A percentile compares a stretch with the other conserved stretches of the same genome.
Evolutionary conservation across 1,139 yeast species (phyloP).

Genomic region (Blastobotrys proliferans): DNA sequence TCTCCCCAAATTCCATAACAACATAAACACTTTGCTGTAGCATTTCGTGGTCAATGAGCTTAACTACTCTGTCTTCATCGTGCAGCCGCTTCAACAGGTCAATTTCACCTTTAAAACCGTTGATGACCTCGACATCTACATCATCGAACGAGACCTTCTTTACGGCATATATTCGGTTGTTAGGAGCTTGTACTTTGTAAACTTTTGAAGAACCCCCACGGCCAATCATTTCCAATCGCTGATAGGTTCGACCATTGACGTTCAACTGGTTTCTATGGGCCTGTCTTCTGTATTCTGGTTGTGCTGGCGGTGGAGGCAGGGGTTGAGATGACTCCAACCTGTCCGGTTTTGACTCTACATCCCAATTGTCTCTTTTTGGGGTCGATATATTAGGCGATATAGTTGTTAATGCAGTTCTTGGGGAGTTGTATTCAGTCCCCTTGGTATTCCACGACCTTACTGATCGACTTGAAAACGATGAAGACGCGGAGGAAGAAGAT

Average conservation of each 20-base stretch:
- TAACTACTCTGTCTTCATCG: conserved; percentile 69
- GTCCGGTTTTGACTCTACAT: conserved; percentile 17
- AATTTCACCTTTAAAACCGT: conserved; percentile 87
- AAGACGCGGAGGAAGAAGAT: conserved; percentile 5
- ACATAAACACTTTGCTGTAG: conserved; percentile 60
- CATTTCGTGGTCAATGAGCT: conserved; percentile 68
- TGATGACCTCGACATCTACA: conserved; percentile 67
- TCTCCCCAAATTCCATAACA: conserved; percentile 95
- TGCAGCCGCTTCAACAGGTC: conserved; percentile 61
- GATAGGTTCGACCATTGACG: conserved; percentile 64
- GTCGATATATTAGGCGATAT: conserved; percentile 10
- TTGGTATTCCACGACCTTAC: no score
- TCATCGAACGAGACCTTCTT: conserved; percentile 72
- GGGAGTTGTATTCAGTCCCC: no score
- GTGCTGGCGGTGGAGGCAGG: no score
- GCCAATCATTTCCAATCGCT: conserved; percentile 74
- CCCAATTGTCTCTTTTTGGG: conserved; percentile 1
- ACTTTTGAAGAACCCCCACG: conserved; percentile 94
- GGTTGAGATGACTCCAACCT: conserved; percentile 8
- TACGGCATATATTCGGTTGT: conserved; percentile 61
- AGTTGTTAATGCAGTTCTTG: conserved; percentile 3
- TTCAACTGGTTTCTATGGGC: neutral
- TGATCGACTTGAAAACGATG: no score
- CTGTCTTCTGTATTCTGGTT: conserved; percentile 3
- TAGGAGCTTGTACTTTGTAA: conserved; percentile 64